Evolutionary conservation across 106 monocot species (phyloP).

Genomic region (Dioscorea zingiberensis): DNA sequence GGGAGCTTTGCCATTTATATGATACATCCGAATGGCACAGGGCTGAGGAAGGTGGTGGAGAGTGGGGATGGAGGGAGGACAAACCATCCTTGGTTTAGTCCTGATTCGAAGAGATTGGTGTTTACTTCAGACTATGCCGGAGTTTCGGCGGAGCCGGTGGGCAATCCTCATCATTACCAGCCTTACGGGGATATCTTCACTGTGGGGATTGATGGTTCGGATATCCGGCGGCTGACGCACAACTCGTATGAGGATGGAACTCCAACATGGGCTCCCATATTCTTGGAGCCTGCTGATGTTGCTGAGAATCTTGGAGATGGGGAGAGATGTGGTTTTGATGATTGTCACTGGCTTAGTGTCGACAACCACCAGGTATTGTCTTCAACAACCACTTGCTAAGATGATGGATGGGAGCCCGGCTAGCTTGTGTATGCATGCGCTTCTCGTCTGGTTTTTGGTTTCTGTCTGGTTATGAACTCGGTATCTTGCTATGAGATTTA

Average conservation of each 20-base stretch:
- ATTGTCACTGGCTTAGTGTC: slow-evolving; percentile 52
- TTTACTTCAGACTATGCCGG: slow-evolving; percentile 68
- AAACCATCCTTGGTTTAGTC: slow-evolving; percentile 66
- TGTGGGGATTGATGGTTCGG: slow-evolving; percentile 38
- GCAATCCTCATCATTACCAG: slow-evolving; percentile 68
- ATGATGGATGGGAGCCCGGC: no score
- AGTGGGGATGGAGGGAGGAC: slow-evolving; percentile 50
- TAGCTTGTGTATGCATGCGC: no score
- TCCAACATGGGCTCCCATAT: slow-evolving; percentile 50
- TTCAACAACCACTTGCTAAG: no score
- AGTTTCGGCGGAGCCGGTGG: slow-evolving; percentile 63
- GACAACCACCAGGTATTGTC: no score
- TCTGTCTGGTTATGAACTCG: no score
- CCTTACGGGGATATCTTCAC: slow-evolving; percentile 81
- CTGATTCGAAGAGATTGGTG: slow-evolving; percentile 50
- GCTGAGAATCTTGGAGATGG: slow-evolving; percentile 22
- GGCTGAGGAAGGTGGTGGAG: slow-evolving; percentile 43
- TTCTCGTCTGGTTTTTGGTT: no score
- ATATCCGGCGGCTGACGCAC: slow-evolving; percentile 47
- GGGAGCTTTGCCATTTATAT: slow-evolving; percentile 63
- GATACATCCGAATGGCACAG: slow-evolving; percentile 66
- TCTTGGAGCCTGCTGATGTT: slow-evolving; percentile 34
- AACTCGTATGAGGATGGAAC: slow-evolving; percentile 79
- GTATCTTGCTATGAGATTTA: no score
- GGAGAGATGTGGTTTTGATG: slow-evolving; percentile 38